A percentile compares a stretch with the other conserved stretches of the same genome.
phyloP scores from a whole-genome alignment of 2,329 filamentous ascomycete genomes.

The Scedosporium boydii region DNA sequence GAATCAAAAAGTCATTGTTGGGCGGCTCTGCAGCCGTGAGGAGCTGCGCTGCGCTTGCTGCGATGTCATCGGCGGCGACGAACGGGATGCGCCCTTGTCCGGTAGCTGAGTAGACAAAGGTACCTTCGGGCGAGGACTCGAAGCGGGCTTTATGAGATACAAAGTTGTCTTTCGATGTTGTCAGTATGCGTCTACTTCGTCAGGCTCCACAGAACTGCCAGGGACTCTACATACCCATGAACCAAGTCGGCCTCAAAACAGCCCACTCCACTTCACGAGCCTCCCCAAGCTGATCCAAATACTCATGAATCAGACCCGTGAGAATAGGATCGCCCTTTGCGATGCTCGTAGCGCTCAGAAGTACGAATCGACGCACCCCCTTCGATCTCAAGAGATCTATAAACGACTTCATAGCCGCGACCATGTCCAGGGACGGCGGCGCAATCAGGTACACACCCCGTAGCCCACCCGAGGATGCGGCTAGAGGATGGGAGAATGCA shows the following conservation, averaged over 20 bases:
- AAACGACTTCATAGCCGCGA: constrained; percentile 26
- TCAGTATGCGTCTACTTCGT: neutral
- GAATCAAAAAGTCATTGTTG: constrained; percentile 28
- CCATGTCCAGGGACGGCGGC: constrained; percentile 21
- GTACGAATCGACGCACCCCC: constrained; percentile 32
- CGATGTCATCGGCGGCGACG: constrained; percentile 36
- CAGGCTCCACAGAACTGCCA: neutral
- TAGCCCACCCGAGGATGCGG: constrained; percentile 25
- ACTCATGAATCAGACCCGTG: constrained; percentile 26
- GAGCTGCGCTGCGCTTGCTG: constrained; percentile 29
- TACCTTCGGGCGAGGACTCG: constrained; percentile 24
- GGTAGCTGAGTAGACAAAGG: constrained; percentile 31
- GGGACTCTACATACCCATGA: constrained; percentile 26
- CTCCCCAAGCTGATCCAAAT: constrained; percentile 25
- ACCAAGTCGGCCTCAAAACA: constrained; percentile 37
- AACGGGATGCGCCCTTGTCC: constrained; percentile 35
- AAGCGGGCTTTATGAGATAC: neutral
- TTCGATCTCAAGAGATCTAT: constrained; percentile 27
- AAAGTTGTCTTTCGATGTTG: neutral
- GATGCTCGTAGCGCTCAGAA: constrained; percentile 26
- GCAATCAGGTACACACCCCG: constrained; percentile 14
- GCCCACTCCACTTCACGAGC: constrained; percentile 28
- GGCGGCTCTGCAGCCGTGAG: constrained; percentile 27
- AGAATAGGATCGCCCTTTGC: constrained; percentile 24
- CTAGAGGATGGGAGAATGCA: constrained; percentile 17